phyloP scores from a whole-genome alignment of 129 eudicot species.

The Erigeron canadensis region DNA sequence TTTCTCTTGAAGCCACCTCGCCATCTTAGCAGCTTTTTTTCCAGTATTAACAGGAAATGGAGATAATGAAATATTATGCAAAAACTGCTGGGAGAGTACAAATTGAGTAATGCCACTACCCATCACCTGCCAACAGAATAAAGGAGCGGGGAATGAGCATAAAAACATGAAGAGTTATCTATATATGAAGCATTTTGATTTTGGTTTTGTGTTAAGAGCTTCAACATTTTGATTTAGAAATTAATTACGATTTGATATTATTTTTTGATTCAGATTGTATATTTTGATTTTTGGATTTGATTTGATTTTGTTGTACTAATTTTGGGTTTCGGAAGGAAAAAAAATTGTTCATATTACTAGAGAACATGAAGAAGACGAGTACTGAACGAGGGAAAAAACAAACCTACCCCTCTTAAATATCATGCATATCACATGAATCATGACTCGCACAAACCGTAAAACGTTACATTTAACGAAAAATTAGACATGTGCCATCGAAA shows the following conservation, averaged over 20 bases:
- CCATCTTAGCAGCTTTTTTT: conserved; percentile 60
- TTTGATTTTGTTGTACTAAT: no score
- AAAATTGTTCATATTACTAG: no score
- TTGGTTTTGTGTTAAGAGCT: no score
- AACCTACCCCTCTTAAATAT: no score
- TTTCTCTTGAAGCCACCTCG: conserved; percentile 69
- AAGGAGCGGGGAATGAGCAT: neutral
- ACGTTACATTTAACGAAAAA: no score
- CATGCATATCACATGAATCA: no score
- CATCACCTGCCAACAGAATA: conserved; percentile 54
- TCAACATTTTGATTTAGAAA: no score
- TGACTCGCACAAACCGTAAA: no score
- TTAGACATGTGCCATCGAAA: no score
- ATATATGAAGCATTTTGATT: neutral
- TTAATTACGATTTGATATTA: neutral
- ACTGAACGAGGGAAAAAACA: no score
- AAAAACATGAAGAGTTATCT: neutral
- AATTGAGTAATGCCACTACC: conserved; percentile 58
- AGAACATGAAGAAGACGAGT: no score
- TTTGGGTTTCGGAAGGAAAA: no score
- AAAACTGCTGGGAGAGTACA: conserved; percentile 70
- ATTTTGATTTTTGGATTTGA: neutral
- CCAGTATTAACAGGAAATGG: conserved; percentile 78
- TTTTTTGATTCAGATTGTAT: neutral
- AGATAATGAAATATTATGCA: conserved; percentile 52